Conservation (phyloP, 2,329 filamentous ascomycete genomes). For the Monilinia polystroma region DNA sequence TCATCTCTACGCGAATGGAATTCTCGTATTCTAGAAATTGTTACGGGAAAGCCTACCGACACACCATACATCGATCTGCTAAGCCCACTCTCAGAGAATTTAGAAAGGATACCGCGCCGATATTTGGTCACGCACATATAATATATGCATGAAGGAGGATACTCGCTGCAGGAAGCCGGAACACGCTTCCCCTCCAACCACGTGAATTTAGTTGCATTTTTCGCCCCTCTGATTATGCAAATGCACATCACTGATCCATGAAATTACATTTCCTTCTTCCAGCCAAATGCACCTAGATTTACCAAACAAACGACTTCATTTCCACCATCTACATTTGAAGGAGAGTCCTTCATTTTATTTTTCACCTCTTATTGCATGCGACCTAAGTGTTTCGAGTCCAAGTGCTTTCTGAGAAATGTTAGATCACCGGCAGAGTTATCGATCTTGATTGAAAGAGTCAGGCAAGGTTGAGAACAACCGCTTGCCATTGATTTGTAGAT, state of each 20-base stretch:
- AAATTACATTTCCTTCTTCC: neutral
- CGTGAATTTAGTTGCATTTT: slow-evolving; percentile 14
- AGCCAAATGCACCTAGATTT: neutral
- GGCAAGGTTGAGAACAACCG: neutral
- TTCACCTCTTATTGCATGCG: slow-evolving; percentile 6
- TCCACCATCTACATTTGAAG: neutral
- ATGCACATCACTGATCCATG: neutral
- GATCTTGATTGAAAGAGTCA: slow-evolving; percentile 10
- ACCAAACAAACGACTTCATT: slow-evolving; percentile 11
- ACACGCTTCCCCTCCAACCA: slow-evolving; percentile 14
- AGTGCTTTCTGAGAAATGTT: neutral
- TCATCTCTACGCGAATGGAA: slow-evolving; percentile 5
- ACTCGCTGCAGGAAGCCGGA: slow-evolving; percentile 19
- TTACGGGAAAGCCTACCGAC: slow-evolving; percentile 6
- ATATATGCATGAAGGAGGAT: slow-evolving; percentile 15
- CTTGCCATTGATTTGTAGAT: neutral
- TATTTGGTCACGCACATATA: slow-evolving; percentile 19
- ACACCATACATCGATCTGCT: slow-evolving; percentile 7
- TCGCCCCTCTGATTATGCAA: neutral
- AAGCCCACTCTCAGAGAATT: neutral
- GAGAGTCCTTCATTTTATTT: neutral
- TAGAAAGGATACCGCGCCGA: slow-evolving; percentile 16
- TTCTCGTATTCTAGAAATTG: slow-evolving; percentile 8
- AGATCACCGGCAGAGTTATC: slow-evolving; percentile 17
- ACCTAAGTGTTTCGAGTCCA: neutral